Percentiles rank a stretch among this genome's conserved stretches.
phyloP scores from a whole-genome alignment of 768 basidiomycete species.

The Hortiboletus flavorubellus region DNA sequence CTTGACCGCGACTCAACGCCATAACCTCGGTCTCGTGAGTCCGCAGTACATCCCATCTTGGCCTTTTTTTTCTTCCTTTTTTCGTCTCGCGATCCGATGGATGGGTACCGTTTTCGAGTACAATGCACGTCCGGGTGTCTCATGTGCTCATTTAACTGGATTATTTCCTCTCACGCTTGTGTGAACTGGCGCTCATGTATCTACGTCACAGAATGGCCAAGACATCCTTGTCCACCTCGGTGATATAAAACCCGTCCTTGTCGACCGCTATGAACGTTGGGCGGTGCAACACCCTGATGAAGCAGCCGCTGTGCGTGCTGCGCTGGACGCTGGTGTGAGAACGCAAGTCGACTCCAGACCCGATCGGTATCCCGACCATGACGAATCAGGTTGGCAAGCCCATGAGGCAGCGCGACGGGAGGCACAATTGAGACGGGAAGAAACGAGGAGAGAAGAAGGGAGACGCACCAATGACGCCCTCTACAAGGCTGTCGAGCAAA shows the following conservation, averaged over 20 bases:
- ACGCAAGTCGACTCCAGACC: constrained; percentile 26
- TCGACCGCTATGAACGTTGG: constrained; percentile 66
- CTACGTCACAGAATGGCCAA: constrained; percentile 59
- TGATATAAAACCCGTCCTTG: constrained; percentile 60
- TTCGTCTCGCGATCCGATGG: constrained; percentile 5
- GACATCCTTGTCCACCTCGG: constrained; percentile 66
- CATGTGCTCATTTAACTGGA: not conserved
- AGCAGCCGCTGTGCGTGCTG: constrained; percentile 20
- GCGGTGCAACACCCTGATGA: constrained; percentile 40
- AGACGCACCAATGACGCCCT: constrained; percentile 35
- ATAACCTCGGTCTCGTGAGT: constrained; percentile 70
- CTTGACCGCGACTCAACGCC: constrained; percentile 54
- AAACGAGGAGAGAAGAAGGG: constrained; percentile 35
- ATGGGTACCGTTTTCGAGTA: not conserved
- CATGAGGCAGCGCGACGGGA: constrained; percentile 32
- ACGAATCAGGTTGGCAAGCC: constrained; percentile 33
- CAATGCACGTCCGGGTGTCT: not conserved
- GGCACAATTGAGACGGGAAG: constrained; percentile 32
- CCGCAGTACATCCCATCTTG: constrained; percentile 15
- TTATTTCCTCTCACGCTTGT: not conserved
- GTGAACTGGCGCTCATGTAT: constrained; percentile 13
- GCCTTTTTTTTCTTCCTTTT: not conserved
- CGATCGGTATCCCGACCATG: constrained; percentile 24
- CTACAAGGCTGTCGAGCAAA: constrained; percentile 26
- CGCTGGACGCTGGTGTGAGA: constrained; percentile 20